A percentile compares a stretch with the other conserved stretches of the same genome.
phyloP scores from a whole-genome alignment of 139 green algal genomes.

The Volvox reticuliferus region DNA sequence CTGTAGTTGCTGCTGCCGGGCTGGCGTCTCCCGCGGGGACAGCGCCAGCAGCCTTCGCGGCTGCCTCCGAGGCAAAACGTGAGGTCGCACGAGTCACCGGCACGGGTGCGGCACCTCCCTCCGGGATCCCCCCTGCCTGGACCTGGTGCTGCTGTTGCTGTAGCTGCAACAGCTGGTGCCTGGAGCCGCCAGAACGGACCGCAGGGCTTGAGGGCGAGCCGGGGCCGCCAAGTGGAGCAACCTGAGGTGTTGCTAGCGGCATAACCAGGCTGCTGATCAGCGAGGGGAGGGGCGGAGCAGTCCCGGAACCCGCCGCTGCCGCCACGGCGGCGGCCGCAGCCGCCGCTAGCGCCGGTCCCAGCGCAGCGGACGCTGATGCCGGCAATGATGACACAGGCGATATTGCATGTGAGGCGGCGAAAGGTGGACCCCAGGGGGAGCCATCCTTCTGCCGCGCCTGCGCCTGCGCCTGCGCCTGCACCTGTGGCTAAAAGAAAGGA shows the following conservation, averaged over 20 bases:
- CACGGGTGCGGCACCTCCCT: not conserved
- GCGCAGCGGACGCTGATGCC: not conserved
- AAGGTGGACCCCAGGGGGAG: no score
- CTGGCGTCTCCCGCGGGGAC: not conserved
- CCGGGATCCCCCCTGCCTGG: not conserved
- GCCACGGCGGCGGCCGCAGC: not conserved
- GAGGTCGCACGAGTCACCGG: not conserved
- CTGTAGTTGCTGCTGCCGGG: no score
- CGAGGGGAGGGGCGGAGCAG: not conserved
- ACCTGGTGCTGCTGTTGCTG: not conserved
- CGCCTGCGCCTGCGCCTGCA: no score
- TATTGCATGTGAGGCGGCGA: no score
- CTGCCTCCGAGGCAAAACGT: not conserved
- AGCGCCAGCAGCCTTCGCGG: not conserved
- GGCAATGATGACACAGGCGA: not conserved
- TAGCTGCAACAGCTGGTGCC: constrained; percentile 14
- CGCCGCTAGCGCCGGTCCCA: not conserved
- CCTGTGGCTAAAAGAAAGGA: no score
- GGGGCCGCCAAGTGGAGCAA: constrained; percentile 12
- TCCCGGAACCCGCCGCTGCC: not conserved
- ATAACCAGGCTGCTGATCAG: constrained; percentile 16
- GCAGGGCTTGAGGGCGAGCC: not conserved
- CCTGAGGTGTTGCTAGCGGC: constrained; percentile 37
- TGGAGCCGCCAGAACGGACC: not conserved
- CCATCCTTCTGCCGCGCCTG: not conserved